Base-by-base conservation (phyloP, 768 basidiomycete species). In the Agaricus blazei region DNA sequence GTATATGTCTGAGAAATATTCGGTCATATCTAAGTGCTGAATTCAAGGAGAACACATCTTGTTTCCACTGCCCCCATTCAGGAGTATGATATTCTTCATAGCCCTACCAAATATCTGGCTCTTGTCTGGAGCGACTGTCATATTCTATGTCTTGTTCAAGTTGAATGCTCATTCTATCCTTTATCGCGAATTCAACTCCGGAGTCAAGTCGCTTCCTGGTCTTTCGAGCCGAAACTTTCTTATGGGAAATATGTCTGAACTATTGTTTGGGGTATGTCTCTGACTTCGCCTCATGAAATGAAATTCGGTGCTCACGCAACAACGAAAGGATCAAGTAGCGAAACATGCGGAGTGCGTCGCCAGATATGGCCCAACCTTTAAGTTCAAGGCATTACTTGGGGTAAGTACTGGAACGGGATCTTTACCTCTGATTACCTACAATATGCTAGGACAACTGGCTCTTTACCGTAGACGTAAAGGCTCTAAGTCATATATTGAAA, bases 401-500 rank as follows among this genome's bases (percentile, higher is more conserved):
- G 83, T 81, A 56, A 52, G 74, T 65, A 12, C 9, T 46, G 5
- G 5, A 24, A 2, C 12, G 12, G 14, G 19, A 19, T 19, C 19
- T 34, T 12, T 19, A 19, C 14, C 37, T 26, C 1, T 34, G 2
- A 8, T 12, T 14, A 28, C 36, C 9, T 36, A 23, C 3, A 43
- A 15, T 19, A 14, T 9, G 42, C 9, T 26, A n/a, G 27, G 5
- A n/a, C 42, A 75, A 73, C 59, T 61, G 78, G 5, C 65, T 89
- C 9, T 76, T 75, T 63, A 87, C 85, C 0, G 65, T 73, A 50
- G 90, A 90, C 61, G 70, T 80, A 0, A 79, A 80, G 27, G 88
- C 87, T 0, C 38, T 91, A 36, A 75, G 77, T 42, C 82, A 90
- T 59, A 72, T 93, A 49, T 70, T 92, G 12, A 74, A 75, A 57